Evolutionary conservation across 176 grass and related monocot species (phyloP).

Genomic region (Phyllostachys edulis): DNA sequence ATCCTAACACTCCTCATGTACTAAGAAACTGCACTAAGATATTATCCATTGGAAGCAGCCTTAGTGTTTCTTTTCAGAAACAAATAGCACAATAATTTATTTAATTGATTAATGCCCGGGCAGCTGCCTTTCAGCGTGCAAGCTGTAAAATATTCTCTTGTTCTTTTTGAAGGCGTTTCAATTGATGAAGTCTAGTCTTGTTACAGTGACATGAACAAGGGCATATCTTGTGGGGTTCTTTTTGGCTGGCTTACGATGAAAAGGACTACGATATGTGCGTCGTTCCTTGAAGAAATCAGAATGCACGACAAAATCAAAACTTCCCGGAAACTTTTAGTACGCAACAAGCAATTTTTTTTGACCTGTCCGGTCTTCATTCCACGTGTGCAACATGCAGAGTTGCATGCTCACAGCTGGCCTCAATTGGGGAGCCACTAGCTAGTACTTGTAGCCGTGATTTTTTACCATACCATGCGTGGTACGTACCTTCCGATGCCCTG

Average conservation of each 20-base stretch:
- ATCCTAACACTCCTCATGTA: too few relatives aligned
- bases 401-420: not conserved
- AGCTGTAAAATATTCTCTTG: not conserved
- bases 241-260: not conserved
- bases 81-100: not conserved
- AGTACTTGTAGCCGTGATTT: not conserved
- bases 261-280: not conserved
- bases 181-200: not conserved
- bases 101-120: not conserved
- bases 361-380: not conserved
- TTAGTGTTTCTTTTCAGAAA: not conserved
- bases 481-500: too few relatives aligned
- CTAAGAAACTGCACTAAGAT: too few relatives aligned
- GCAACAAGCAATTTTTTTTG: too few relatives aligned
- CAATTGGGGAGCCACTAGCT: not conserved
- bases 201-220: not conserved
- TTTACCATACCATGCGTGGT: not conserved
- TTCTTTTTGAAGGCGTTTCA: not conserved
- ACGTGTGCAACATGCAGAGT: not conserved
- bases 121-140: not conserved
- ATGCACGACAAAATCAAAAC: not conserved
- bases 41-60: too few relatives aligned
- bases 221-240: not conserved
- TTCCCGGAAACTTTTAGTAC: not conserved
- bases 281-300: not conserved